These are phyloP conservation scores for Brassica balearica DNA, from an alignment of 441 rosid genomes.

Conservation along the genomic window DNA sequence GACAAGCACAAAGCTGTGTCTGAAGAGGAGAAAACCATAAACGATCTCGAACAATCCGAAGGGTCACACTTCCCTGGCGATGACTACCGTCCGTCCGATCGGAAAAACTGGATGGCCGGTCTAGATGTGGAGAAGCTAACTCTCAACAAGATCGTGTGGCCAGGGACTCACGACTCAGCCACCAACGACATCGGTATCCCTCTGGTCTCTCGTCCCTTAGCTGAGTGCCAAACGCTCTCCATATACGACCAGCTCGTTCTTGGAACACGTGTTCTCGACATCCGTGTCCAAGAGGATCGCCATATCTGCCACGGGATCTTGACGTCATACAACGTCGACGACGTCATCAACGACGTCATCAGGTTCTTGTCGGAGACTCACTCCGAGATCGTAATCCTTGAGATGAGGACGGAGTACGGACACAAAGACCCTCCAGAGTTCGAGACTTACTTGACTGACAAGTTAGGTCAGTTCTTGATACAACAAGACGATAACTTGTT, in stretches of 20 bases:
- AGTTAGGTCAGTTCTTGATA: conserved; percentile 70
- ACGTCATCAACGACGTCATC: conserved; percentile 67
- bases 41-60: conserved; percentile 49
- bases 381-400: conserved; percentile 78
- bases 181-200: conserved; percentile 82
- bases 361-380: conserved; percentile 79
- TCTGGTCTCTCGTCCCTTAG: conserved; percentile 72
- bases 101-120: conserved; percentile 84
- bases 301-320: conserved; percentile 85
- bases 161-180: conserved; percentile 96
- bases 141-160: conserved; percentile 78
- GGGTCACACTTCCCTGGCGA: conserved; percentile 69
- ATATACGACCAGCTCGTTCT: conserved; percentile 73
- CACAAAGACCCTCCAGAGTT: conserved; percentile 81
- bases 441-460: conserved; percentile 68
- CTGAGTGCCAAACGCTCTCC: conserved; percentile 81
- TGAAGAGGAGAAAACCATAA: conserved; percentile 54
- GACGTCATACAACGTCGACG: conserved; percentile 64
- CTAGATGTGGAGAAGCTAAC: conserved; percentile 61
- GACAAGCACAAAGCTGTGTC: conserved; percentile 54
- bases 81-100: conserved; percentile 67
- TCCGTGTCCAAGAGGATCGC: conserved; percentile 75
- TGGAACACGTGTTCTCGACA: conserved; percentile 75
- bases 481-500: conserved; percentile 77
- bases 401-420: conserved; percentile 85